Percentiles rank a stretch among this genome's conserved stretches.
These are phyloP conservation scores for Metarhizium sp. DNA, from an alignment of 2,329 filamentous ascomycete genomes.

Conservation along the genomic window DNA sequence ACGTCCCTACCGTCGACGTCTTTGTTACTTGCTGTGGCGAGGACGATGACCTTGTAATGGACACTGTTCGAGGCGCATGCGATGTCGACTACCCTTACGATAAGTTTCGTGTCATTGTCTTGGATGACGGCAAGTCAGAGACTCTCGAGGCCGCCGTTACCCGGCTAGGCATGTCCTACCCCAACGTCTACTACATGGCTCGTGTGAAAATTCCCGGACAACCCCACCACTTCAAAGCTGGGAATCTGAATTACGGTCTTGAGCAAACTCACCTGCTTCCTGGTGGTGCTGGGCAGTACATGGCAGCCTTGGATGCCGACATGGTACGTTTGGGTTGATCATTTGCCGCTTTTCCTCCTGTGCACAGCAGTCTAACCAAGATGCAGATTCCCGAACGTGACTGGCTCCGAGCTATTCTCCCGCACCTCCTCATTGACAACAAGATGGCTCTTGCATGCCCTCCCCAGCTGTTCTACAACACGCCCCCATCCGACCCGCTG, in stretches of 20 bases:
- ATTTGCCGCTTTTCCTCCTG: neutral
- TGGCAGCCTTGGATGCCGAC: constrained; percentile 57
- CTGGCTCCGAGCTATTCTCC: constrained; percentile 50
- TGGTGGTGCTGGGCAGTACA: constrained; percentile 45
- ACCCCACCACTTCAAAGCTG: constrained; percentile 53
- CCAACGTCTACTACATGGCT: constrained; percentile 44
- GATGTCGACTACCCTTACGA: constrained; percentile 44
- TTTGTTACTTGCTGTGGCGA: constrained; percentile 51
- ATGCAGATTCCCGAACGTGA: constrained; percentile 47
- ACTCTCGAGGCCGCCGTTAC: constrained; percentile 30
- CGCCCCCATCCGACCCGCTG: constrained; percentile 47
- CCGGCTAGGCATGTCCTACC: constrained; percentile 27
- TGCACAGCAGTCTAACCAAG: neutral
- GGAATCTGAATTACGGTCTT: constrained; percentile 53
- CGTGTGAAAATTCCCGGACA: constrained; percentile 37
- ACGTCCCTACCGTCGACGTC: constrained; percentile 45
- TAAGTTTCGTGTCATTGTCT: constrained; percentile 42
- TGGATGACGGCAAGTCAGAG: constrained; percentile 43
- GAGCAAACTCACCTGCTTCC: constrained; percentile 40
- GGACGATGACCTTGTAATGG: constrained; percentile 44
- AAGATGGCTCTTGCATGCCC: constrained; percentile 51
- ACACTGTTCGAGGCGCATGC: constrained; percentile 46
- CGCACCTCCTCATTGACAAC: constrained; percentile 47
- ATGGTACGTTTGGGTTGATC: constrained; percentile 33
- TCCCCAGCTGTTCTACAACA: constrained; percentile 55